Base-by-base conservation (phyloP, 2,329 filamentous ascomycete species). In the Thermoascus crustaceus region DNA sequence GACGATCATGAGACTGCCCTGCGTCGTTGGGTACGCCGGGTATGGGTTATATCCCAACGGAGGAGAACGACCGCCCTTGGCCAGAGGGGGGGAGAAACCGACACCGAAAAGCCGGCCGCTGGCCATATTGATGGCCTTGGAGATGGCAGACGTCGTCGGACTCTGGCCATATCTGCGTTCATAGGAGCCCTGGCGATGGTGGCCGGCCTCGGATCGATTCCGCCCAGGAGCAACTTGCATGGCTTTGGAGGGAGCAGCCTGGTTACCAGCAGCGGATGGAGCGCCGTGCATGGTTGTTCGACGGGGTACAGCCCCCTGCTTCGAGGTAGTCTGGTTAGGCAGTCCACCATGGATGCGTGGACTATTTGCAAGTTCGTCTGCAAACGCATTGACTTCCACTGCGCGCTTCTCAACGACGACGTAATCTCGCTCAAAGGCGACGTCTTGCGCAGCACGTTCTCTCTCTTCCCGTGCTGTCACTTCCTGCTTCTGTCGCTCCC, bases 331-430 rank as follows among this genome's bases (percentile, higher is more conserved):
- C 14, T 58, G 56, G 22, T 69, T 60, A 45, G 72, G 58, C 40
- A 70, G 56, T 16, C 53, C 57, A 29, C 62, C 63, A 45, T 75
- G 72, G 14, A 79, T 63, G 32, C 78, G 78, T 31, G 84, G 83
- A 52, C 84, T 89, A 34, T 87, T 83, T 29, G 86, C 88, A 54
- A 98, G 69, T 61, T 96, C 89, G 60, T 98, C 91, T 14, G 91
- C 91, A 52, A 98, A 82, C 2, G 91, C 91, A 58, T 98, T 96
- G 33, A 98, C 89, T 59, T 96, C 89, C 7, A 98, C 88, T 13
- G 87, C 83, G 45, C 82, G 80, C 67, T 95, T 94, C 65, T 98
- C 91, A 8, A 98, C 85, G 17, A 96, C 72, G 13, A 98, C 89
- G 51, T 96, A 98, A 46, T 96, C 91, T 45, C 89, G 78, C 55